These are phyloP conservation scores for Escallonia herrerae DNA, from an alignment of 129 eudicot species.

Conservation along the genomic window DNA sequence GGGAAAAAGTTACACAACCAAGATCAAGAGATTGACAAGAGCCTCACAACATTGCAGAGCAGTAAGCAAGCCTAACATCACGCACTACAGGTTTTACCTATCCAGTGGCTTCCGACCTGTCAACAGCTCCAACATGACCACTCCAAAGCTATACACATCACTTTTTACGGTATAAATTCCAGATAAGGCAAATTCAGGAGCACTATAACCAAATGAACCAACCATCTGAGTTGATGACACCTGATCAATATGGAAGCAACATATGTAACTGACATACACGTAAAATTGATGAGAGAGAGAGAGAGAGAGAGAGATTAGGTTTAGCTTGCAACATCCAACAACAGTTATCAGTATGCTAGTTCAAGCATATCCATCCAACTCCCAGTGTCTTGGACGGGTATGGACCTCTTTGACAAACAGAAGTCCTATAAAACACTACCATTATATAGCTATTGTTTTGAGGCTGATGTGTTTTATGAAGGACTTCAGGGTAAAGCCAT, in stretches of 20 bases:
- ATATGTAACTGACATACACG: not conserved
- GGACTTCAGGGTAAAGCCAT: not conserved
- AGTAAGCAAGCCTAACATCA: constrained; percentile 1
- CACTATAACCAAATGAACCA: constrained; percentile 96
- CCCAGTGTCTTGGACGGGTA: not conserved
- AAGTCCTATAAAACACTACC: not conserved
- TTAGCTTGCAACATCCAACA: not conserved
- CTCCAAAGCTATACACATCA: constrained; percentile 96
- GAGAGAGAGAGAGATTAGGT: not conserved
- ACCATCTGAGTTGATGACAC: constrained; percentile 74
- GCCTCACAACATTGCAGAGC: not conserved
- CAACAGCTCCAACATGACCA: constrained; percentile 92
- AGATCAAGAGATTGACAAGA: not conserved
- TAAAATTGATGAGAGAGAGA: not conserved
- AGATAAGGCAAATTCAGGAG: constrained; percentile 92
- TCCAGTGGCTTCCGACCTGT: constrained; percentile 92
- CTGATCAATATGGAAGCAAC: constrained; percentile 24
- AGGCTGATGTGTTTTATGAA: not conserved
- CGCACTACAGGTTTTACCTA: constrained; percentile 44
- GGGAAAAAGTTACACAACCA: not conserved
- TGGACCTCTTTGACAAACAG: not conserved
- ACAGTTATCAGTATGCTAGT: not conserved
- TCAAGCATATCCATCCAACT: not conserved
- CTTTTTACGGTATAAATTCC: constrained; percentile 90
- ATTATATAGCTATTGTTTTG: no score